phyloP scores from a whole-genome alignment of 495 filamentous ascomycete species.

The Rusavskia elegans region DNA sequence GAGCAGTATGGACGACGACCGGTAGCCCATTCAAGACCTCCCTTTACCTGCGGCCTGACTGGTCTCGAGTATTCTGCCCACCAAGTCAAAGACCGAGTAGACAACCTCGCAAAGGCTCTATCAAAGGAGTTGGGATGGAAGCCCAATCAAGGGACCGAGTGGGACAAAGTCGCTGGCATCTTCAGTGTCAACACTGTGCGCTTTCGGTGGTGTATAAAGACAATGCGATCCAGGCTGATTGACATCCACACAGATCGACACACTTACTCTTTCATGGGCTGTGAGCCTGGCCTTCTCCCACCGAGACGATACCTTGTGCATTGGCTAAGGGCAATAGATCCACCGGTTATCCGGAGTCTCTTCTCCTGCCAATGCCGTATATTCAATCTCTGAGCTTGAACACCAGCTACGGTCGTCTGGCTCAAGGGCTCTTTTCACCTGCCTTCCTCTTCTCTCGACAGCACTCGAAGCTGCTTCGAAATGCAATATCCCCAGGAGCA shows the following conservation, averaged over 20 bases:
- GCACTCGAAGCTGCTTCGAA: slow-evolving; percentile 53
- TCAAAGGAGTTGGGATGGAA: slow-evolving; percentile 60
- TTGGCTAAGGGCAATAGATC: slow-evolving; percentile 13
- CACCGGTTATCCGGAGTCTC: slow-evolving; percentile 63
- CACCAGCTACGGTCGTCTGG: slow-evolving; percentile 66
- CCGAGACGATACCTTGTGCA: background rate
- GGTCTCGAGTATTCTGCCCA: slow-evolving; percentile 52
- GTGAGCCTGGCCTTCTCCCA: background rate
- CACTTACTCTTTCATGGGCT: slow-evolving; percentile 58
- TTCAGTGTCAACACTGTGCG: slow-evolving; percentile 71
- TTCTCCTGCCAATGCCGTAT: slow-evolving; percentile 72
- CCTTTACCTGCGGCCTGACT: slow-evolving; percentile 69
- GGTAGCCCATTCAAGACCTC: slow-evolving; percentile 45
- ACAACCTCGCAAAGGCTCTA: slow-evolving; percentile 53
- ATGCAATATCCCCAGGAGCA: slow-evolving; percentile 51
- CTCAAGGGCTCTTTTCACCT: slow-evolving; percentile 67
- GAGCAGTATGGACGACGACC: slow-evolving; percentile 56
- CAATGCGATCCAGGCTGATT: background rate
- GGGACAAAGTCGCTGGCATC: slow-evolving; percentile 69
- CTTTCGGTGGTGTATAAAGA: background rate
- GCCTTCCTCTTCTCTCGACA: slow-evolving; percentile 52
- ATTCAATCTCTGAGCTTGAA: slow-evolving; percentile 57
- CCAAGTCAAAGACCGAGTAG: slow-evolving; percentile 51
- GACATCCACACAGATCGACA: slow-evolving; percentile 49
- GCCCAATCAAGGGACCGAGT: slow-evolving; percentile 60